Evolutionary conservation across 768 basidiomycete genomes (phyloP).

Genomic region (Hygrophoropsis aurantiaca): DNA sequence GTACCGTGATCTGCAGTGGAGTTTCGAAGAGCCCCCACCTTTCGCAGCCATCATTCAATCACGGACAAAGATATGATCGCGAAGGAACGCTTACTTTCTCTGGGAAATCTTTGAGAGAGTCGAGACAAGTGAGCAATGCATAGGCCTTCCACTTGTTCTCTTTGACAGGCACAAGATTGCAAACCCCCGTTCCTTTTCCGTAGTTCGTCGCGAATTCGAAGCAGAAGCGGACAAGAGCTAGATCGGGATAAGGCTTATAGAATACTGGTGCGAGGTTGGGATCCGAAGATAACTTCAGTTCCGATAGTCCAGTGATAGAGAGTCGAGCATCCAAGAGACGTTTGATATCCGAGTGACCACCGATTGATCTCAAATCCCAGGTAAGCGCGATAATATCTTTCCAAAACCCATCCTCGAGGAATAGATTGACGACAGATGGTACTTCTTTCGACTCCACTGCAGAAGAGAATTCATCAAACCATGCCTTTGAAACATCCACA

Average conservation of each 20-base stretch:
- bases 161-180: slow-evolving; percentile 49
- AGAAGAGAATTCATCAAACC: slow-evolving; percentile 23
- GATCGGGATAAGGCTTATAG: slow-evolving; percentile 47
- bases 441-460: slow-evolving; percentile 18
- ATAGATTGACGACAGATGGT: slow-evolving; percentile 21
- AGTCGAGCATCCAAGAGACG: slow-evolving; percentile 42
- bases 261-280: slow-evolving; percentile 30
- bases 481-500: slow-evolving; percentile 19
- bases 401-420: slow-evolving; percentile 41
- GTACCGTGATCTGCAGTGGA: slow-evolving; percentile 46
- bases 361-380: slow-evolving; percentile 54
- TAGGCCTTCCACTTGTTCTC: slow-evolving; percentile 57
- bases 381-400: slow-evolving; percentile 54
- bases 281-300: slow-evolving; percentile 17
- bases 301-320: slow-evolving; percentile 15
- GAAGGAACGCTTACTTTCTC: slow-evolving; percentile 35
- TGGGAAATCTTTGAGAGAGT: slow-evolving; percentile 54
- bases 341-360: slow-evolving; percentile 36
- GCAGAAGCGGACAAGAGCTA: slow-evolving; percentile 55
- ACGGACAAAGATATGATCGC: too few species aligned
- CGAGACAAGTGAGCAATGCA: slow-evolving; percentile 58
- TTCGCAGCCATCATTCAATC: neutral
- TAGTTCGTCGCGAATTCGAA: slow-evolving; percentile 54
- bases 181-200: slow-evolving; percentile 53
- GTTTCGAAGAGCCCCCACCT: slow-evolving; percentile 43